A percentile compares a stretch with the other conserved stretches of the same genome.
phyloP scores from a whole-genome alignment of 1,284 basidiomycete genomes.

The Rhodotorula sp. region DNA sequence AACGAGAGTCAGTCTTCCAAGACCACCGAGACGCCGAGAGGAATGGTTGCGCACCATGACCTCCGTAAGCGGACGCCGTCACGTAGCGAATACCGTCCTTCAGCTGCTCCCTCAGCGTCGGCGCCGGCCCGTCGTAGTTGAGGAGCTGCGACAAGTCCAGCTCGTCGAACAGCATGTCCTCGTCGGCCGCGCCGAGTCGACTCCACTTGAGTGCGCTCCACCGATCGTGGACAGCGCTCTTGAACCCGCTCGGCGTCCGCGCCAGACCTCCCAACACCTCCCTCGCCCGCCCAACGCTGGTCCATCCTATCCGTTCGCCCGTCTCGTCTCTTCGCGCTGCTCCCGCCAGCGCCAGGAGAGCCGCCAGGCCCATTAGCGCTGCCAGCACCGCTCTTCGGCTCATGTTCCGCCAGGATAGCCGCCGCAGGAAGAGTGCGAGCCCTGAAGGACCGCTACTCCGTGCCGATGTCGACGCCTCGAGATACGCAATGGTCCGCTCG shows the following conservation, averaged over 20 bases:
- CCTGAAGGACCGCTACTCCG: too few species aligned
- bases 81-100: conserved; percentile 29
- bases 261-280: background rate
- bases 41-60: conserved; percentile 19
- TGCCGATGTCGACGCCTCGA: background rate
- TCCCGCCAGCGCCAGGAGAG: too few species aligned
- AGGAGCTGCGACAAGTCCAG: conserved; percentile 15
- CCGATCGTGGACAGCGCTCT: background rate
- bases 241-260: background rate
- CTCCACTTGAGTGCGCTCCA: background rate
- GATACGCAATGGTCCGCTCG: background rate
- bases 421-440: background rate
- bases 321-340: too few species aligned
- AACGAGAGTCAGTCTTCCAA: background rate
- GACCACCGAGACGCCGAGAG: background rate
- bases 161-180: background rate
- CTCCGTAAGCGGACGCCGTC: conserved; percentile 27
- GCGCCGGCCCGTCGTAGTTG: conserved; percentile 19
- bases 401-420: too few species aligned
- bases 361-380: too few species aligned
- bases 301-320: too few species aligned
- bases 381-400: too few species aligned
- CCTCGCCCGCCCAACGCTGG: background rate
- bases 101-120: conserved; percentile 22
- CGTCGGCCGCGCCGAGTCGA: background rate